Percentiles rank a stretch among this genome's conserved stretches.
phyloP scores from a whole-genome alignment of 768 basidiomycete species.

The Imleria badia region DNA sequence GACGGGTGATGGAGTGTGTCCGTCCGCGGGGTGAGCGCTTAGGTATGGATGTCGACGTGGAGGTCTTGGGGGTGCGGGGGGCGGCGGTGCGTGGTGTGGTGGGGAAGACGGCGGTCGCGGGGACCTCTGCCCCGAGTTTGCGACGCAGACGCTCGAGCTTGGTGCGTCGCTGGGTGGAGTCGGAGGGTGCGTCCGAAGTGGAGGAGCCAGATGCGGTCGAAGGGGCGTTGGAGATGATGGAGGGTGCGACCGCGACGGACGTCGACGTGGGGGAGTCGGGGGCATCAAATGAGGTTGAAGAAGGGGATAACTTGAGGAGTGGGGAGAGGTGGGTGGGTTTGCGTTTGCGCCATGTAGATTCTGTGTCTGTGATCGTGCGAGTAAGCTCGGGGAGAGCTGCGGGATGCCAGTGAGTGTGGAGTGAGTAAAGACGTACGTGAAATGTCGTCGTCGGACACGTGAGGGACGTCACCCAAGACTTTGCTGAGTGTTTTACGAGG shows the following conservation, averaged over 20 bases:
- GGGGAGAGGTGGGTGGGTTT: slow-evolving; percentile 31
- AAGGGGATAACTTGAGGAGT: slow-evolving; percentile 17
- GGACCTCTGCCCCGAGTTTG: slow-evolving; percentile 65
- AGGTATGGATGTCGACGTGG: not conserved
- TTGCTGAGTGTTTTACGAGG: slow-evolving; percentile 60
- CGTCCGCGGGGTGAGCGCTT: not conserved
- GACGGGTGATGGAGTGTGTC: slow-evolving; percentile 2
- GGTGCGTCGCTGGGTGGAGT: slow-evolving; percentile 42
- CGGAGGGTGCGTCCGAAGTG: slow-evolving; percentile 31
- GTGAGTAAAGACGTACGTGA: not conserved
- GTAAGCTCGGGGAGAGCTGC: slow-evolving; percentile 3
- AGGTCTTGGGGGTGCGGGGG: slow-evolving; percentile 5
- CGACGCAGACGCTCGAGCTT: slow-evolving; percentile 66
- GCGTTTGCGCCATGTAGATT: slow-evolving; percentile 24
- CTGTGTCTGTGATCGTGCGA: slow-evolving; percentile 1
- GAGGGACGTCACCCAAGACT: slow-evolving; percentile 59
- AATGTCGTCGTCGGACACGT: slow-evolving; percentile 42
- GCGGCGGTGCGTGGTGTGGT: slow-evolving; percentile 9
- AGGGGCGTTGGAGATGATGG: slow-evolving; percentile 16
- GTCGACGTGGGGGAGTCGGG: slow-evolving; percentile 5
- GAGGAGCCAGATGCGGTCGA: slow-evolving; percentile 25
- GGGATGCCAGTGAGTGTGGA: not conserved
- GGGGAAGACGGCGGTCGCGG: slow-evolving; percentile 60
- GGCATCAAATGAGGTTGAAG: not conserved
- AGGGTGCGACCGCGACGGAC: slow-evolving; percentile 14